Evolutionary conservation across 129 eudicot species (phyloP).

Genomic region (Scalesia atractyloides): DNA sequence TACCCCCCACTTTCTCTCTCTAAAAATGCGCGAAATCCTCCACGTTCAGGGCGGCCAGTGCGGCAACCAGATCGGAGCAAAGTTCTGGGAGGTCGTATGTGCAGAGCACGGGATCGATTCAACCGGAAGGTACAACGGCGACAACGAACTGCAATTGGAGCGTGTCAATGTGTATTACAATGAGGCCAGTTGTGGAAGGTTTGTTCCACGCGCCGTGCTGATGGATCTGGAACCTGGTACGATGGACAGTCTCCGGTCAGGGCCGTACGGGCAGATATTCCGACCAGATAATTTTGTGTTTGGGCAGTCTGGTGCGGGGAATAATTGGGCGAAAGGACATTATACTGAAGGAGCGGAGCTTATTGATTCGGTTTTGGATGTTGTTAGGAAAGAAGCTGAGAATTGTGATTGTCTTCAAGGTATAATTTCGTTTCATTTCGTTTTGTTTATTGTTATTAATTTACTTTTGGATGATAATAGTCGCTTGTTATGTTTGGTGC

Average conservation of each 20-base stretch:
- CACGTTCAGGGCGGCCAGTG: constrained; percentile 84
- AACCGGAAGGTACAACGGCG: constrained; percentile 64
- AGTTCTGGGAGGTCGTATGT: constrained; percentile 66
- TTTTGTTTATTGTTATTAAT: not conserved
- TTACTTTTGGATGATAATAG: not conserved
- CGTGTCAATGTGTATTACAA: constrained; percentile 79
- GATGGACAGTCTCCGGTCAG: constrained; percentile 72
- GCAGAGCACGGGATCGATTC: constrained; percentile 83
- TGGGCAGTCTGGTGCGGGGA: constrained; percentile 69
- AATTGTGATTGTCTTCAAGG: constrained; percentile 78
- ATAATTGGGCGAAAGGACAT: constrained; percentile 71
- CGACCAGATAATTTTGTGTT: constrained; percentile 67
- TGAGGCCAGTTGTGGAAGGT: constrained; percentile 79
- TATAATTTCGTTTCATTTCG: constrained; percentile 23
- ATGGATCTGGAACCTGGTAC: constrained; percentile 88
- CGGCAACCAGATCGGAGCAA: constrained; percentile 82
- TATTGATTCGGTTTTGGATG: constrained; percentile 74
- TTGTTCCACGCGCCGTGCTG: constrained; percentile 80
- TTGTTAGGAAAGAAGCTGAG: constrained; percentile 77
- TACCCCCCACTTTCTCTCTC: not conserved
- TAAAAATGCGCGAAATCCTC: constrained; percentile 65
- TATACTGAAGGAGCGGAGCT: constrained; percentile 74
- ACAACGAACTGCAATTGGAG: constrained; percentile 60
- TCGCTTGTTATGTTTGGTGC: not conserved
- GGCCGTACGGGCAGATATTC: constrained; percentile 75